Percentiles rank a stretch among this genome's conserved stretches.
These are phyloP conservation scores for Pezicula carpinea DNA, from an alignment of 2,329 filamentous ascomycete species.

Conservation along the genomic window DNA sequence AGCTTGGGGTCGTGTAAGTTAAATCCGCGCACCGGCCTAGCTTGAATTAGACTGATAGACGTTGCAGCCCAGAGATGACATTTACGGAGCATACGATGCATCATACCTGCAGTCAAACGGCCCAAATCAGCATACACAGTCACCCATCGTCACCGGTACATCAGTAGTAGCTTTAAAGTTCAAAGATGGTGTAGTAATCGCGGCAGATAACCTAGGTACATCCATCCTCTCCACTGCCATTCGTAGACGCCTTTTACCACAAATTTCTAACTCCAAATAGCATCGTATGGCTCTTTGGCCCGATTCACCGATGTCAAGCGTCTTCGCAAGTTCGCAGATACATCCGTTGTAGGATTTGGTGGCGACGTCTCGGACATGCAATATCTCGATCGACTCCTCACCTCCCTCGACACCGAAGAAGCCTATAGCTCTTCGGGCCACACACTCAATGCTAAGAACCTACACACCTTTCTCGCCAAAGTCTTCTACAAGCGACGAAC, in stretches of 20 bases:
- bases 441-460: constrained; percentile 80
- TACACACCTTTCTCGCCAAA: constrained; percentile 95
- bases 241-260: background rate
- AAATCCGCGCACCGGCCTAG: background rate
- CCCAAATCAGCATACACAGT: constrained; percentile 84
- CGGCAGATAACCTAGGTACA: constrained; percentile 89
- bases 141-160: constrained; percentile 91
- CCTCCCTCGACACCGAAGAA: constrained; percentile 81
- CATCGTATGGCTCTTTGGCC: constrained; percentile 94
- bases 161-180: constrained; percentile 95
- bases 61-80: constrained; percentile 85
- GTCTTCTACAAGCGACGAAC: constrained; percentile 92
- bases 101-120: constrained; percentile 71
- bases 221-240: constrained; percentile 1
- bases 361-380: constrained; percentile 99
- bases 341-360: constrained; percentile 85
- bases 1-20: constrained; percentile 66
- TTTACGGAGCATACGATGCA: constrained; percentile 90
- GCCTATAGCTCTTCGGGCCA: constrained; percentile 59
- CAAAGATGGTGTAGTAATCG: constrained; percentile 93
- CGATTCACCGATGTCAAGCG: constrained; percentile 97
- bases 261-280: constrained; percentile 39
- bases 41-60: constrained; percentile 5
- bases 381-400: constrained; percentile 89
- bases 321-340: constrained; percentile 80